Evolutionary conservation across 805 yeast species (phyloP), one percentile per base, ranked within the genome.

Genomic region (Spathaspora girioi): DNA sequence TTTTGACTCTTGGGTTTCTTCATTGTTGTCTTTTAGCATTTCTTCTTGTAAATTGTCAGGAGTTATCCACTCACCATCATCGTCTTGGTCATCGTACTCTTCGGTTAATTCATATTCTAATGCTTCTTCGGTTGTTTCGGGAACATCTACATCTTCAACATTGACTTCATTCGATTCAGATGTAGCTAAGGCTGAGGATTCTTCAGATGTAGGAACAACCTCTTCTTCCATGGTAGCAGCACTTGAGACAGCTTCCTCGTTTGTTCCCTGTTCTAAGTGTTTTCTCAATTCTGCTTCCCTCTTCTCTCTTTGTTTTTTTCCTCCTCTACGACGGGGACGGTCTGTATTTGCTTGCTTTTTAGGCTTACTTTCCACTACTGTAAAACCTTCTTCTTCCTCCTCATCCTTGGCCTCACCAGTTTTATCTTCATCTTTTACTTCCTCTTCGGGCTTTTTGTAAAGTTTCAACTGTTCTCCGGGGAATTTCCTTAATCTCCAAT

Each of bases 21-120:
- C 90, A 41, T 86, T 60, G 76, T 56, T 80, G 60, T 89, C 93
- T 63, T 83, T 85, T 40, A 83, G 65, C 64, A 89, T 77, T 49
- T 82, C 83, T 59, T 86, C 89, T 41, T 80, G 74, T 31, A 94
- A 69, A 60, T 91, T 94, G 2, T 88, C 96, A 2, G 94, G 87
- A 0, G 96, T 89, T 59, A 94, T 94, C 99, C 99, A 94, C 41
- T 82, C 87, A 40, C 85, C 89, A 50, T 83, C 91, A 55, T 88
- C 97, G 41, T 89, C 91, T 51, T 87, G 93, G 50, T 84, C 92
- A 45, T 84, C 85, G 29, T 77, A 80, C 18, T 79, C 87, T 43
- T 80, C 84, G 8, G 62, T 68, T 10, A 68, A 56, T 9, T 23
- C 51, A 62, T 67, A 12, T 42, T 38, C 31, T 38, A 26, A 20